phyloP scores from a whole-genome alignment of 108 stramenopile genomes.

The Nitzschia palea region DNA sequence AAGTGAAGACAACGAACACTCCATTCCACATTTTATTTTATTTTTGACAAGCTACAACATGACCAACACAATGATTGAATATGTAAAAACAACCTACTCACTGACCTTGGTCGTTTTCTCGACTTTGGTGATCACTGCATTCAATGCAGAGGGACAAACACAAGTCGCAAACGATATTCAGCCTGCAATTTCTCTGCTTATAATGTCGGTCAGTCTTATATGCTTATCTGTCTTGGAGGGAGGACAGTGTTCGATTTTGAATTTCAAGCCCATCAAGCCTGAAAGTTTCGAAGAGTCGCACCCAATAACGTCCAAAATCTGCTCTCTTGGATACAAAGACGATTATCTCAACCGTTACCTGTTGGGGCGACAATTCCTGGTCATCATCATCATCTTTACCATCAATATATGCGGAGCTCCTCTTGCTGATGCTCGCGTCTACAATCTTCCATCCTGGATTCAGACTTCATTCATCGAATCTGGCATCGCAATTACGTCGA shows the following conservation, averaged over 20 bases:
- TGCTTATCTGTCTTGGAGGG: slow-evolving; percentile 77
- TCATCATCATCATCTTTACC: slow-evolving; percentile 66
- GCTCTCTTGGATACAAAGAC: slow-evolving; percentile 58
- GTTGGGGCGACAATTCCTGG: slow-evolving; percentile 87
- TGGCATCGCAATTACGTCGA: slow-evolving; percentile 70
- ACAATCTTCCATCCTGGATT: slow-evolving; percentile 52
- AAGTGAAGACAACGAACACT: neutral
- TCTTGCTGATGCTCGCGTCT: slow-evolving; percentile 51
- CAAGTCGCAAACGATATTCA: slow-evolving; percentile 48
- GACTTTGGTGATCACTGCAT: slow-evolving; percentile 46
- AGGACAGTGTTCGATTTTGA: slow-evolving; percentile 64
- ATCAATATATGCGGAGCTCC: slow-evolving; percentile 66
- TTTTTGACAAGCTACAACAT: neutral
- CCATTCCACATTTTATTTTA: neutral
- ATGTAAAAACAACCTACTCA: slow-evolving; percentile 27
- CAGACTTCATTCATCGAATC: slow-evolving; percentile 65
- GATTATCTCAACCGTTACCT: slow-evolving; percentile 85
- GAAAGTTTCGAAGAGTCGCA: slow-evolving; percentile 69
- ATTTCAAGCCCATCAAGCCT: slow-evolving; percentile 61
- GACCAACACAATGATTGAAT: neutral
- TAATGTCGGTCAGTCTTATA: slow-evolving; percentile 41
- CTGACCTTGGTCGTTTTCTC: slow-evolving; percentile 54
- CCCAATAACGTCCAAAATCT: slow-evolving; percentile 53
- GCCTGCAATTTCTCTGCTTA: slow-evolving; percentile 47
- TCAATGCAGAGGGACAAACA: slow-evolving; percentile 59